Percentiles rank a stretch among this genome's conserved stretches.
Evolutionary conservation across 306 rosid species (phyloP).

Genomic region (Astragalus glycyphyllos): DNA sequence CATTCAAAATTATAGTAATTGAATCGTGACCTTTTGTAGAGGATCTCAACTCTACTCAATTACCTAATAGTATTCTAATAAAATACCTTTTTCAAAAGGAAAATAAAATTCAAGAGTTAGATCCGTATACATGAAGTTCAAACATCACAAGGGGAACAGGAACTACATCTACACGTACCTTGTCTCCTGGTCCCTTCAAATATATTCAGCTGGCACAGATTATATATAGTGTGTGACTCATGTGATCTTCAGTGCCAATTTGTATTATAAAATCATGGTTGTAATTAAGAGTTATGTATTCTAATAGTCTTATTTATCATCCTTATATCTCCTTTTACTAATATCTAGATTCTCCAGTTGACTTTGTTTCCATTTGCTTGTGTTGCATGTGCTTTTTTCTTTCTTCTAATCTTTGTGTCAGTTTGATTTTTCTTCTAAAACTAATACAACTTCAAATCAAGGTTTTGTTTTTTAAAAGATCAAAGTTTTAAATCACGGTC

Average conservation of each 20-base stretch:
- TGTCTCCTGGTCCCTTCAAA: slow-evolving; percentile 43
- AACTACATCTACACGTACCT: slow-evolving; percentile 46
- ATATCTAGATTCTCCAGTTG: slow-evolving; percentile 40
- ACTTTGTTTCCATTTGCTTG: slow-evolving; percentile 34
- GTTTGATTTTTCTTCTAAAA: not conserved
- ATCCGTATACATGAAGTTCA: slow-evolving; percentile 34
- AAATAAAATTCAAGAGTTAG: not conserved
- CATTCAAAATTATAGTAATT: too few relatives aligned
- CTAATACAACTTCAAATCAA: not conserved
- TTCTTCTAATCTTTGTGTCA: not conserved
- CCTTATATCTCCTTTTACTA: slow-evolving; percentile 32
- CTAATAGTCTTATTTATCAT: slow-evolving; percentile 28
- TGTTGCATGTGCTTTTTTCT: not conserved
- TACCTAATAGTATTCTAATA: too few relatives aligned
- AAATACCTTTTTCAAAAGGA: too few relatives aligned
- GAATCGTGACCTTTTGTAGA: too few relatives aligned
- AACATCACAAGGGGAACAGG: slow-evolving; percentile 52
- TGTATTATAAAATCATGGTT: slow-evolving; percentile 43
- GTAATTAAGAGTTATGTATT: slow-evolving; percentile 21
- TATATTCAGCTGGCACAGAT: slow-evolving; percentile 53
- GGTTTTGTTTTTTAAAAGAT: too few relatives aligned
- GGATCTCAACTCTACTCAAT: too few relatives aligned
- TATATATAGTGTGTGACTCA: slow-evolving; percentile 39
- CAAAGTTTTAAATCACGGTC: too few relatives aligned
- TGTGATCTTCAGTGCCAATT: slow-evolving; percentile 53